Base-by-base conservation (phyloP, 2,329 filamentous ascomycete species). In the Phaeomoniella chlamydospora region DNA sequence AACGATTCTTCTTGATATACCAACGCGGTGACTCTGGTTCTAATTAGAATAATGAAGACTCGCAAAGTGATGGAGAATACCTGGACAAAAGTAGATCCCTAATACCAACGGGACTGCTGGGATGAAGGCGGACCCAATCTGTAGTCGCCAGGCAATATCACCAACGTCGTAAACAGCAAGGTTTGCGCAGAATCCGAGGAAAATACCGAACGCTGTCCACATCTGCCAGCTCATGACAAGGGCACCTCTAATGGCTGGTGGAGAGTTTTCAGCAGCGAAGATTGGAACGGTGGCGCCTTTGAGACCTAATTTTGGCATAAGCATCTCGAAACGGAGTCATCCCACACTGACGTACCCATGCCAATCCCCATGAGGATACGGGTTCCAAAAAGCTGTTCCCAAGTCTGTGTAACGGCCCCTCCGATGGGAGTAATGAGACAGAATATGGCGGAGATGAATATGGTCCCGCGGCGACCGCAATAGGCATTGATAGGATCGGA, bases 131-230 rank as follows among this genome's bases (percentile, higher is more conserved):
- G 74, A 76, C 9, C 66, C 74, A 4, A 80, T 55, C 47, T 77
- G 74, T 14, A 79, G 56, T 30, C 77, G 61, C 77, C 76, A 81
- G 4, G 70, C 60, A 18, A 75, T 68, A 3, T 48, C 48, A n/a
- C 72, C 71, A 0, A 65, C 63, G 33, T 75, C 61, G 29, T 70
- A 73, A 34, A 80, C 71, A 4, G 65, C 70, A 22, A 81, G 60
- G 45, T 80, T 81, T 40, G 74, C 74, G 38, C 64, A 68, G 37
- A 70, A 75, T 5, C 77, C 79, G 14, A 80, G 58, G 52, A 81
- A 76, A 46, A 81, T 80, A 26, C 73, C 72, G 58, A 79, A 55
- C 40, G 73, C 69, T 10, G 64, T 68, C 61, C 64, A 68, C 55
- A 67, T 62, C 43, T 68, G 65, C 65, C 65, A 68, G 56, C 61